Conservation (phyloP, 2,329 filamentous ascomycete species). For the Fusarium agapanthi region DNA sequence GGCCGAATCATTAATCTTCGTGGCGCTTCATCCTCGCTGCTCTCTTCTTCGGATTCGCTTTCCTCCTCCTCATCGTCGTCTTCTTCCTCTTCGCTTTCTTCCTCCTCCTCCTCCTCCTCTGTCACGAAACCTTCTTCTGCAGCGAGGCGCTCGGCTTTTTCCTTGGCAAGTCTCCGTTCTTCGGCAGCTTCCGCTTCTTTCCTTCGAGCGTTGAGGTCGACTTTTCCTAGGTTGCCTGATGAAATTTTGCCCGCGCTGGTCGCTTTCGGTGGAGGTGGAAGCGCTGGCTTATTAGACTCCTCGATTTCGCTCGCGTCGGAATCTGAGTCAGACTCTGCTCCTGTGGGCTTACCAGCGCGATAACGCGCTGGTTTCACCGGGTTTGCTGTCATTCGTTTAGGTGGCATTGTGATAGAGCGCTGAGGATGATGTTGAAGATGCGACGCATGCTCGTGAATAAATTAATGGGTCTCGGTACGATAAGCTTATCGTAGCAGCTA, state of each 20-base stretch:
- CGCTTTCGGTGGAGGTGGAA: slow-evolving; percentile 66
- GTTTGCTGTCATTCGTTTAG: slow-evolving; percentile 93
- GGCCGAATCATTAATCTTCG: slow-evolving; percentile 67
- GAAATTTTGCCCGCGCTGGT: slow-evolving; percentile 64
- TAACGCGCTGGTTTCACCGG: slow-evolving; percentile 82
- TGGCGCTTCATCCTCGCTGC: slow-evolving; percentile 66
- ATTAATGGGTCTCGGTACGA: slow-evolving; percentile 27
- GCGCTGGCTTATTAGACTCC: slow-evolving; percentile 45
- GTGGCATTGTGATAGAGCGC: slow-evolving; percentile 59
- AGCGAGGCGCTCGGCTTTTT: slow-evolving; percentile 60
- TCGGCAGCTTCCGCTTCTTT: slow-evolving; percentile 58
- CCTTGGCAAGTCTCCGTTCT: slow-evolving; percentile 56
- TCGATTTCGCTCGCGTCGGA: slow-evolving; percentile 59
- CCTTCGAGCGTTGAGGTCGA: slow-evolving; percentile 60
- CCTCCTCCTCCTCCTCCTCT: slow-evolving; percentile 59
- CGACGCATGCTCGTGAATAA: slow-evolving; percentile 24
- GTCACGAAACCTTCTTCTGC: slow-evolving; percentile 72
- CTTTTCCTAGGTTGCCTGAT: slow-evolving; percentile 60
- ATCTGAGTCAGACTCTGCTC: slow-evolving; percentile 63
- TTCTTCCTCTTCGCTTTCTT: slow-evolving; percentile 50
- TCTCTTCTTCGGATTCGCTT: slow-evolving; percentile 56
- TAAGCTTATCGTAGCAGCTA: slow-evolving; percentile 30
- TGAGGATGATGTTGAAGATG: slow-evolving; percentile 10
- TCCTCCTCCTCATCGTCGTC: slow-evolving; percentile 51
- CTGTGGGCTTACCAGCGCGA: slow-evolving; percentile 81